Conservation (phyloP, 768 basidiomycete genomes). For the Tephrocybe sp. region DNA sequence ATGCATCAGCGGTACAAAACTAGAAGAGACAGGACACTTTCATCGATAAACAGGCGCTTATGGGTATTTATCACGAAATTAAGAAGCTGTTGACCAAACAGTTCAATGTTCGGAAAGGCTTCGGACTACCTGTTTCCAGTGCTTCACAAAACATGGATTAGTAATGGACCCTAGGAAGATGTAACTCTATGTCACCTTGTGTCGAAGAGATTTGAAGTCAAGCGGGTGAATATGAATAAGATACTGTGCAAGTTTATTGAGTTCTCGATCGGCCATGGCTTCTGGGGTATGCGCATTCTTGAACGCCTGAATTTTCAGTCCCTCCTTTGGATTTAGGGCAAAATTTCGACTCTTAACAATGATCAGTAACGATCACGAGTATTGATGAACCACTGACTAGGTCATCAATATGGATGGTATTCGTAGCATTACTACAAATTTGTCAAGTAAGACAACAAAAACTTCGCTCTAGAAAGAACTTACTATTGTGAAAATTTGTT, state of each 20-base stretch:
- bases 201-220: constrained; percentile 64
- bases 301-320: constrained; percentile 81
- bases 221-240: constrained; percentile 55
- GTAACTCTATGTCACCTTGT: constrained; percentile 48
- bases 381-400: constrained; percentile 40
- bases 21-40: too few species aligned
- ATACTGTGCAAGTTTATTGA: constrained; percentile 63
- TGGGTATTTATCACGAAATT: too few species aligned
- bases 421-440: constrained; percentile 48
- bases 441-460: background rate
- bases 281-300: constrained; percentile 70
- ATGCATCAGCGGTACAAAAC: too few species aligned
- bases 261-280: constrained; percentile 63
- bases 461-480: constrained; percentile 13
- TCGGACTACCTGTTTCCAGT: constrained; percentile 50
- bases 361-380: constrained; percentile 1
- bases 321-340: constrained; percentile 81
- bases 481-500: constrained; percentile 82
- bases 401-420: constrained; percentile 90
- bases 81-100: background rate
- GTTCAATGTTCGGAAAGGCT: constrained; percentile 27
- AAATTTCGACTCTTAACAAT: constrained; percentile 69
- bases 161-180: background rate
- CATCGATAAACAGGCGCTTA: too few species aligned
- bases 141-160: constrained; percentile 25